These are phyloP conservation scores for Setomelanomma holmii DNA, from an alignment of 2,329 filamentous ascomycete species.

Conservation along the genomic window DNA sequence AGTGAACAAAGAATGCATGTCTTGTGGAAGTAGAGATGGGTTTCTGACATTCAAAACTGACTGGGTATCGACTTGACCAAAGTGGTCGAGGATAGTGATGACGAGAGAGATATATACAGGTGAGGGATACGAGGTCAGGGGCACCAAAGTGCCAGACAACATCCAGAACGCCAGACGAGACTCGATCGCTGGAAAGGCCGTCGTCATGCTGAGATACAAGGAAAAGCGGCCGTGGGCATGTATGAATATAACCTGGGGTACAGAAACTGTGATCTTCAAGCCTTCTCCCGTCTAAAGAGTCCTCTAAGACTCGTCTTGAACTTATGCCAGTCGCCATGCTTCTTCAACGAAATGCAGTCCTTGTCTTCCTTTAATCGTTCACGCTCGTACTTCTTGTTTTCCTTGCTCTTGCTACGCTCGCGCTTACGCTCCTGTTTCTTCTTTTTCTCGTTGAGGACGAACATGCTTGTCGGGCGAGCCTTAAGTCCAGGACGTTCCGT, in stretches of 20 bases:
- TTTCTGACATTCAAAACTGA: no score
- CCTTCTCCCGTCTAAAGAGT: conserved; percentile 17
- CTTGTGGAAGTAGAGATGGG: no score
- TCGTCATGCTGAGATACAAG: not conserved
- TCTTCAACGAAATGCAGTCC: conserved; percentile 10
- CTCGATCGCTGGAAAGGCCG: not conserved
- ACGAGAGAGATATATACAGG: not conserved
- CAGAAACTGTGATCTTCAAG: not conserved
- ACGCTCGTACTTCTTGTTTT: conserved; percentile 26
- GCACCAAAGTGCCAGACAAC: not conserved
- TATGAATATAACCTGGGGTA: not conserved
- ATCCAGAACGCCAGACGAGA: conserved; percentile 2
- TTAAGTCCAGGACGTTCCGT: conserved; percentile 35
- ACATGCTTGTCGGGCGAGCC: conserved; percentile 41
- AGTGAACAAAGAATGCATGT: no score
- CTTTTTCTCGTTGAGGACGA: conserved; percentile 42
- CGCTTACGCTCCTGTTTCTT: conserved; percentile 37
- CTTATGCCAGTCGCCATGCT: conserved; percentile 20
- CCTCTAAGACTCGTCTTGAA: conserved; percentile 19
- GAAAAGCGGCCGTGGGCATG: conserved; percentile 1
- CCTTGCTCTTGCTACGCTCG: conserved; percentile 34
- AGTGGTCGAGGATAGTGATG: no score
- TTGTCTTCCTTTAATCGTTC: conserved; percentile 14
- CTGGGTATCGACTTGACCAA: no score
- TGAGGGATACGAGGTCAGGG: not conserved